phyloP scores from a whole-genome alignment of 331 rosid species.

The Phaseolus coccineus region DNA sequence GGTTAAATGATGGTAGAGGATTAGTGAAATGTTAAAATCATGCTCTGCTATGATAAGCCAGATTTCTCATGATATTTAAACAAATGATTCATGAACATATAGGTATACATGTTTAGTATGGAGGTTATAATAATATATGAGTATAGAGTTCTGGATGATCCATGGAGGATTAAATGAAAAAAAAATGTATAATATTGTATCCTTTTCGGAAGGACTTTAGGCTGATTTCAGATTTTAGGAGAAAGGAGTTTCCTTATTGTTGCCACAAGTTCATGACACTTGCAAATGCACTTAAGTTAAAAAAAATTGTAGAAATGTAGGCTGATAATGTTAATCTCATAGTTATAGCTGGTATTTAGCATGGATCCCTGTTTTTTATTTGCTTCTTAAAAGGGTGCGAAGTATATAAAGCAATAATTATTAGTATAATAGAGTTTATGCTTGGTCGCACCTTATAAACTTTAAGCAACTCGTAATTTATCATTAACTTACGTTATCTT shows the following conservation, averaged over 20 bases:
- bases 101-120: background rate
- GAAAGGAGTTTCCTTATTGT: constrained; percentile 13
- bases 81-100: background rate
- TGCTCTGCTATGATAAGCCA: constrained; percentile 9
- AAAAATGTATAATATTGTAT: background rate
- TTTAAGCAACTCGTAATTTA: background rate
- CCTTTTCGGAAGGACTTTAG: background rate
- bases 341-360: constrained; percentile 24
- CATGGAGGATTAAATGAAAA: background rate
- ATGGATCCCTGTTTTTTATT: background rate
- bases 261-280: background rate
- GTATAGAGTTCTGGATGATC: background rate
- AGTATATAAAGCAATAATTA: background rate
- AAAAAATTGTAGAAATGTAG: background rate
- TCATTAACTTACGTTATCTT: background rate
- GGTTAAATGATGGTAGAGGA: constrained; percentile 31
- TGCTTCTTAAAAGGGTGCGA: background rate
- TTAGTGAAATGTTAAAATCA: constrained; percentile 23
- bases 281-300: background rate
- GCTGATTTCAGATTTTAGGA: background rate
- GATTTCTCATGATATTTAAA: constrained; percentile 23
- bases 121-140: constrained; percentile 6
- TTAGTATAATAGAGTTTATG: constrained; percentile 17
- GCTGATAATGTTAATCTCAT: background rate
- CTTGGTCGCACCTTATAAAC: background rate